A percentile compares a stretch with the other conserved stretches of the same genome.
phyloP scores from a whole-genome alignment of 2,329 filamentous ascomycete species.

The Phialophora chinensis region DNA sequence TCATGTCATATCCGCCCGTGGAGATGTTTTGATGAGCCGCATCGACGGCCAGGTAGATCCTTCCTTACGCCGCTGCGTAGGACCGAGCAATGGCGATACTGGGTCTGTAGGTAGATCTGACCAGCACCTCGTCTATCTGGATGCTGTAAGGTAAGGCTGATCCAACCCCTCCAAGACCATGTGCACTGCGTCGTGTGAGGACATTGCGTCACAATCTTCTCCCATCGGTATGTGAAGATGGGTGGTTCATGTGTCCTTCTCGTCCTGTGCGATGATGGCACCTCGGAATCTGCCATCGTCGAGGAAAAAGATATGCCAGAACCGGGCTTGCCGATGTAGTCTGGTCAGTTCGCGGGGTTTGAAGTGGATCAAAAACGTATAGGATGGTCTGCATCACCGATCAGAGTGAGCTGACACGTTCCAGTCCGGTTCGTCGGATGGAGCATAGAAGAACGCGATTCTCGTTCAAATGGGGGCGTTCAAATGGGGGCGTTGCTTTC shows the following conservation, averaged over 20 bases:
- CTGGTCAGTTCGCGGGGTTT: conserved; percentile 42
- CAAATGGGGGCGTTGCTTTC: conserved; percentile 35
- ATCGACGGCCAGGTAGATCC: conserved; percentile 44
- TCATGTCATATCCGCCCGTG: conserved; percentile 49
- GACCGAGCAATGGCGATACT: conserved; percentile 41
- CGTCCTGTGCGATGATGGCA: conserved; percentile 43
- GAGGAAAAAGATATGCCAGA: conserved; percentile 45
- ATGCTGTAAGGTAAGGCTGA: conserved; percentile 36
- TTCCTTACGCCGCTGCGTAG: conserved; percentile 31
- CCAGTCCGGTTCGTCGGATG: too few species aligned
- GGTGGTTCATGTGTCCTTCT: conserved; percentile 46
- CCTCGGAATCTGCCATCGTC: conserved; percentile 36
- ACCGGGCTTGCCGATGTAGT: conserved; percentile 41
- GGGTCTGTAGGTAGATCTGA: conserved; percentile 41
- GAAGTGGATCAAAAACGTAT: conserved; percentile 44
- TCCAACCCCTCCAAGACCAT: conserved; percentile 1
- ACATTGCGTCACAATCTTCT: conserved; percentile 22
- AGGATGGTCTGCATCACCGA: conserved; percentile 28
- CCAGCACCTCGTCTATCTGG: conserved; percentile 45
- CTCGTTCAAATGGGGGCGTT: too few species aligned
- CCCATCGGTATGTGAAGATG: conserved; percentile 40
- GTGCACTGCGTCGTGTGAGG: conserved; percentile 15
- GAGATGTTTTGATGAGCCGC: conserved; percentile 46
- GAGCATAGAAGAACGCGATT: neutral
- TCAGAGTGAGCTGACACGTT: too few species aligned